phyloP scores from a whole-genome alignment of 495 filamentous ascomycete species.

The Acidomyces sp. region DNA sequence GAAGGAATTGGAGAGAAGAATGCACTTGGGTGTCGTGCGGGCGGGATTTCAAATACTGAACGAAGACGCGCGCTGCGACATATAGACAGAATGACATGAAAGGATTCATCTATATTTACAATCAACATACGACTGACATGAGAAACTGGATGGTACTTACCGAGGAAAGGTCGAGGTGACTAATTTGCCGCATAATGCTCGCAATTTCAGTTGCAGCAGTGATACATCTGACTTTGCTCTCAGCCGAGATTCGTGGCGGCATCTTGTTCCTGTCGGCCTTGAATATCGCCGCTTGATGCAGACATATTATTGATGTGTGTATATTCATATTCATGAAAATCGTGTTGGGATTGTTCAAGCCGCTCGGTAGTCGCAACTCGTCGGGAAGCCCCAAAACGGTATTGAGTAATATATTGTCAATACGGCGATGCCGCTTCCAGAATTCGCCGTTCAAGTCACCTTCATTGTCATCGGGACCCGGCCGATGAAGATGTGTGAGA shows the following conservation, averaged over 20 bases:
- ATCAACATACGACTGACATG: neutral
- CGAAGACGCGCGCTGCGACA: slow-evolving; percentile 85
- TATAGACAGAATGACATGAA: slow-evolving; percentile 95
- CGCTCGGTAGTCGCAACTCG: slow-evolving; percentile 68
- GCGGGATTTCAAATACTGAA: slow-evolving; percentile 81
- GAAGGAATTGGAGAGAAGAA: slow-evolving; percentile 76
- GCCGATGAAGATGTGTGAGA: slow-evolving; percentile 83
- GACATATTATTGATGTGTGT: slow-evolving; percentile 90
- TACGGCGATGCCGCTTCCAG: slow-evolving; percentile 81
- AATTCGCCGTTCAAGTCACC: slow-evolving; percentile 86
- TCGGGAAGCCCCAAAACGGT: slow-evolving; percentile 71
- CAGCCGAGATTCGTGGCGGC: slow-evolving; percentile 59
- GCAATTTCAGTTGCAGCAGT: slow-evolving; percentile 89
- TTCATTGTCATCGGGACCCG: slow-evolving; percentile 67
- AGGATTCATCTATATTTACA: slow-evolving; percentile 64
- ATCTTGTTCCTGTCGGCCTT: slow-evolving; percentile 86
- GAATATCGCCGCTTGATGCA: slow-evolving; percentile 96
- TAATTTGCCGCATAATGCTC: slow-evolving; percentile 92
- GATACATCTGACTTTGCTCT: slow-evolving; percentile 87
- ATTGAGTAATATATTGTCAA: slow-evolving; percentile 84
- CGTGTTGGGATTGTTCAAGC: slow-evolving; percentile 67
- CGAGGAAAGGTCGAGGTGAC: slow-evolving; percentile 69
- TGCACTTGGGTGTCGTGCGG: slow-evolving; percentile 72
- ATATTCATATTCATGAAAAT: slow-evolving; percentile 95
- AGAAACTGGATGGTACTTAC: slow-evolving; percentile 41